Percentiles rank a stretch among this genome's conserved stretches.
These are phyloP conservation scores for Fallopia convolvulus DNA, from an alignment of 148 eudicot genomes.

Conservation along the genomic window DNA sequence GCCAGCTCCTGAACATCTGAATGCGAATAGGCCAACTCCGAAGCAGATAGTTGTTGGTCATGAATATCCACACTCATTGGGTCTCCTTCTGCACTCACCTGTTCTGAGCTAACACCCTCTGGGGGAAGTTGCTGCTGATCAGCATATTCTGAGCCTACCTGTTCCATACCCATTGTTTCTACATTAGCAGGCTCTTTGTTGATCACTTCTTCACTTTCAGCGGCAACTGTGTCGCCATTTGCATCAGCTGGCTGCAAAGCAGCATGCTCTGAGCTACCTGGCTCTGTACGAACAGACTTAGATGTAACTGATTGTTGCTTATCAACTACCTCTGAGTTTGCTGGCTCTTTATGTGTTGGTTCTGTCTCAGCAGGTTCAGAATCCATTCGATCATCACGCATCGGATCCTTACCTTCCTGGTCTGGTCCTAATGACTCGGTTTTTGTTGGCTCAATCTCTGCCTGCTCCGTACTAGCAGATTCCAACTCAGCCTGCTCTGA, in stretches of 20 bases:
- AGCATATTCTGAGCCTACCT: neutral
- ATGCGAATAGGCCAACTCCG: neutral
- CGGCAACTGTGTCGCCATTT: neutral
- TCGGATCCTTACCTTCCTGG: neutral
- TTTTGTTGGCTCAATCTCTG: neutral
- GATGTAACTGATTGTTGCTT: neutral
- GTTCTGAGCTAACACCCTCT: constrained; percentile 16
- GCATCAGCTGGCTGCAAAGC: constrained; percentile 3
- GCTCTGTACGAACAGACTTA: neutral
- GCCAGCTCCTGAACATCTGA: neutral
- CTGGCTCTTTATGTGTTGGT: constrained; percentile 15
- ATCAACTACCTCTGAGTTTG: constrained; percentile 5
- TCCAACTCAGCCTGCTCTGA: neutral
- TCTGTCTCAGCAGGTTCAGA: constrained; percentile 13
- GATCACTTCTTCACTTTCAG: neutral
- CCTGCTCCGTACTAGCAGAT: neutral
- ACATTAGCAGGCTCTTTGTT: neutral
- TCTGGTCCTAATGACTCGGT: neutral
- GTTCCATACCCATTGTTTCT: neutral
- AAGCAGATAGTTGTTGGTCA: neutral
- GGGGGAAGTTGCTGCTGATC: neutral
- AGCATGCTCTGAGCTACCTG: constrained; percentile 6
- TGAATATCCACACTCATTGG: constrained; percentile 6
- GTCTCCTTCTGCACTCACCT: constrained; percentile 19
- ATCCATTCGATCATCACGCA: neutral